These are phyloP conservation scores for Elongisporangium anandrum DNA, from an alignment of 352 stramenopile genomes.

Conservation along the genomic window DNA sequence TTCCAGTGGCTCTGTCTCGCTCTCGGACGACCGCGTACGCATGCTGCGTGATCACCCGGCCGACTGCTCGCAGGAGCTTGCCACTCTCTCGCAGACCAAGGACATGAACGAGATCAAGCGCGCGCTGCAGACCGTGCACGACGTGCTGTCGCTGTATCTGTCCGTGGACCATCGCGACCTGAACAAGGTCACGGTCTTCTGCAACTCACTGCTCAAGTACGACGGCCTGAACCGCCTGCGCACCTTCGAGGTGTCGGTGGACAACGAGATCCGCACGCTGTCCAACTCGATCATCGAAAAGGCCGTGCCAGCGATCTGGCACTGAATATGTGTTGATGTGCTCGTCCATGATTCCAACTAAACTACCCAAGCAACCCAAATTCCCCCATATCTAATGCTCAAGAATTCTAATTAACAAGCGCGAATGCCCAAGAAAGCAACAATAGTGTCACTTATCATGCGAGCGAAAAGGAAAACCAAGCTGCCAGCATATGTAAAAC, in stretches of 20 bases:
- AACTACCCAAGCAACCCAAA: constrained; percentile 7
- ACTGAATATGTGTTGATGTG: constrained; percentile 23
- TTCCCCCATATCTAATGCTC: background rate
- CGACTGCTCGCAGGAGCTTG: constrained; percentile 57
- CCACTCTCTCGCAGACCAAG: constrained; percentile 25
- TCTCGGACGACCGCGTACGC: constrained; percentile 48
- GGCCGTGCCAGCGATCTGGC: constrained; percentile 75
- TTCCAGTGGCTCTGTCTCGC: constrained; percentile 22
- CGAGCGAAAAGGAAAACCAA: background rate
- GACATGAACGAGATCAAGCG: constrained; percentile 35
- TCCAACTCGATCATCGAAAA: constrained; percentile 80
- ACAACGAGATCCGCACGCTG: constrained; percentile 49
- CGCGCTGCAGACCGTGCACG: constrained; percentile 59
- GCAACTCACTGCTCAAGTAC: constrained; percentile 74
- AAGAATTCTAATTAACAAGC: constrained; percentile 6
- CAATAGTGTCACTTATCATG: background rate
- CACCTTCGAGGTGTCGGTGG: constrained; percentile 40
- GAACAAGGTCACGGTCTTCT: constrained; percentile 80
- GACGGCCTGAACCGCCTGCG: constrained; percentile 66
- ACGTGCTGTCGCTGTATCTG: constrained; percentile 67
- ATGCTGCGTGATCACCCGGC: constrained; percentile 54
- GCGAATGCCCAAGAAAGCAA: background rate
- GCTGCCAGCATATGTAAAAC: constrained; percentile 1
- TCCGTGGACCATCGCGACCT: constrained; percentile 68
- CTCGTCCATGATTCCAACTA: constrained; percentile 16